phyloP scores from a whole-genome alignment of 2,329 filamentous ascomycete genomes.

The Phyllosticta ampelicida region DNA sequence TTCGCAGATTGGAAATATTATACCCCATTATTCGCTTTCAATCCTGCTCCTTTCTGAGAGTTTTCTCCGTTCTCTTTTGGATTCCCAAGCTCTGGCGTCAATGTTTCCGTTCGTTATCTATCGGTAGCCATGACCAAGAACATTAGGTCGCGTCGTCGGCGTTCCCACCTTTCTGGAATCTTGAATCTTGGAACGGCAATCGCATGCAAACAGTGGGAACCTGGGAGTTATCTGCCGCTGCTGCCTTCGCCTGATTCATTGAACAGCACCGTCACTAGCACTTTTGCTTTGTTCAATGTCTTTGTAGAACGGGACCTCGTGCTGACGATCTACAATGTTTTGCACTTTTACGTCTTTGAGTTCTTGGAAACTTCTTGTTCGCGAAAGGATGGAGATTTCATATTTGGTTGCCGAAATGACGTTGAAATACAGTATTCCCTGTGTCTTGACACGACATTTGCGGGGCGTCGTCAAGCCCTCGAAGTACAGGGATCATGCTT shows the following conservation, averaged over 20 bases:
- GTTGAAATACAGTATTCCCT: neutral
- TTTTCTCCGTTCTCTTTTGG: neutral
- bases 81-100: neutral
- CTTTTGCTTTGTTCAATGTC: neutral
- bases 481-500: neutral
- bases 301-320: too few relatives aligned
- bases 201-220: neutral
- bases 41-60: neutral
- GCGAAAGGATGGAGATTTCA: neutral
- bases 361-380: neutral
- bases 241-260: neutral
- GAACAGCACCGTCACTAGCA: neutral
- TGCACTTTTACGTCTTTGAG: neutral
- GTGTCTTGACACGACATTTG: neutral
- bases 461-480: neutral
- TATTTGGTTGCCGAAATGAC: neutral
- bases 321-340: too few relatives aligned
- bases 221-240: neutral
- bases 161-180: neutral
- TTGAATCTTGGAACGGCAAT: neutral
- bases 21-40: conserved; percentile 1
- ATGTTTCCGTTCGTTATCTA: neutral
- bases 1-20: conserved; percentile 3
- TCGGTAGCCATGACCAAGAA: neutral
- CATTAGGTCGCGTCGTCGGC: neutral